Evolutionary conservation across 169 alveolate species (phyloP).

Genomic region (Cryptosporidium ryanae): DNA sequence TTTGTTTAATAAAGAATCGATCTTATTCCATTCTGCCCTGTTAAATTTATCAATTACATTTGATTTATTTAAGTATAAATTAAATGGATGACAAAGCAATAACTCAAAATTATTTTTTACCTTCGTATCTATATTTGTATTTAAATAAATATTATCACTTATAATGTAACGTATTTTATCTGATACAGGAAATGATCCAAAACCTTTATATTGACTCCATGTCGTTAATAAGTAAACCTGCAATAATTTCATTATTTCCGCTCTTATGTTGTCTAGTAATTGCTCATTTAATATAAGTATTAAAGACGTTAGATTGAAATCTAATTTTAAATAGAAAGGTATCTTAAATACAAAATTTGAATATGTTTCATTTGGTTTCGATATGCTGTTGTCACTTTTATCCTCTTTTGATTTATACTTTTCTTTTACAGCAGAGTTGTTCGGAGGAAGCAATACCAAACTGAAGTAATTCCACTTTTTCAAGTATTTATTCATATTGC

Average conservation of each 20-base stretch:
- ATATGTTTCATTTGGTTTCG: slow-evolving; percentile 1
- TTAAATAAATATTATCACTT: background rate
- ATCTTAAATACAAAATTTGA: slow-evolving; percentile 34
- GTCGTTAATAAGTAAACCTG: slow-evolving; percentile 47
- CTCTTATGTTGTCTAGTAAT: slow-evolving; percentile 48
- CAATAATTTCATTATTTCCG: slow-evolving; percentile 46
- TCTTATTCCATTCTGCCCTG: slow-evolving; percentile 15
- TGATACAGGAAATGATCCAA: slow-evolving; percentile 68
- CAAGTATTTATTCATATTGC: slow-evolving; percentile 8
- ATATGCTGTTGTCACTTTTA: background rate
- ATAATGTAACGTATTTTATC: background rate
- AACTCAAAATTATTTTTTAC: slow-evolving; percentile 38
- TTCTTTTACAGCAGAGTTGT: background rate
- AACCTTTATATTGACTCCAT: slow-evolving; percentile 73
- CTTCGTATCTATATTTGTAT: background rate
- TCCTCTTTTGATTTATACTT: background rate
- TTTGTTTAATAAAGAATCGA: slow-evolving; percentile 38
- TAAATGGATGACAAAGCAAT: slow-evolving; percentile 61
- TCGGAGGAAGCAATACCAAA: slow-evolving; percentile 64
- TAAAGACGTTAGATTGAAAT: slow-evolving; percentile 13
- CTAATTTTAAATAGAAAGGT: slow-evolving; percentile 65
- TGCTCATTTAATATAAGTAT: slow-evolving; percentile 36
- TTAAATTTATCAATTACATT: slow-evolving; percentile 9
- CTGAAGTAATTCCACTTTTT: slow-evolving; percentile 61
- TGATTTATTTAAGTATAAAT: slow-evolving; percentile 27